Base-by-base conservation (phyloP, 495 filamentous ascomycete genomes). In the Haplographium delicatum region DNA sequence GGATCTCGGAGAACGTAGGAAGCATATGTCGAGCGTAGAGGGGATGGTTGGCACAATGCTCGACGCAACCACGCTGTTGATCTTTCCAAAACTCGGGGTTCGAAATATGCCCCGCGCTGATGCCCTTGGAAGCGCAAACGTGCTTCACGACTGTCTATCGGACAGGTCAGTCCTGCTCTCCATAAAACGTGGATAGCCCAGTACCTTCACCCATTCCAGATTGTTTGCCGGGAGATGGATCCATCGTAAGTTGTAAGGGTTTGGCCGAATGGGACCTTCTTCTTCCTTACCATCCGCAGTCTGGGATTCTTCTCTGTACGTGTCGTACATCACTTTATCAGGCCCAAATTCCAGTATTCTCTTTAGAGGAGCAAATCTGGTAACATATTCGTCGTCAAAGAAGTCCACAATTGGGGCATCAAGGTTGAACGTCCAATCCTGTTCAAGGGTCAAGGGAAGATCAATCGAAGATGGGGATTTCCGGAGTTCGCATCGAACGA, bases 301-400 rank as follows among this genome's bases (percentile, higher is more conserved):
- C 5, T 39, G 22, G 18, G 35, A 15, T 4, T 22, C 35, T 19
- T 19, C 16, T n/a, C 28, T 33, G 28, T 33, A 33, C 7, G 28
- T n/a, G 8, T 33, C n/a, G 7, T 33, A 7, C 40, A 43, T 43
- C 8, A 43, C 26, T 18, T 43, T 8, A 16, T 43, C 40, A 26
- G 40, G 20, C 16, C n/a, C 26, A 43, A 19, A 19, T 7, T 9
- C 5, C 7, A 43, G 40, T 6, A 43, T 43, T 5, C 26, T 23
- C 8, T 43, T 23, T n/a, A 43, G 40, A 8, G 40, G 40, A 11
- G 24, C 24, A 22, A 43, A 43, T n/a, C 26, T 24, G 2, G 40
- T 43, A n/a, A 43, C 26, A 27, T 43, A 43, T 11, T 43, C 40
- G 5, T 43, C 20, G n/a, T n/a, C 40, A 15, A 43, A 43, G 20